Conservation (phyloP, 2,329 filamentous ascomycete genomes). For the Paecilomyces niveus region DNA sequence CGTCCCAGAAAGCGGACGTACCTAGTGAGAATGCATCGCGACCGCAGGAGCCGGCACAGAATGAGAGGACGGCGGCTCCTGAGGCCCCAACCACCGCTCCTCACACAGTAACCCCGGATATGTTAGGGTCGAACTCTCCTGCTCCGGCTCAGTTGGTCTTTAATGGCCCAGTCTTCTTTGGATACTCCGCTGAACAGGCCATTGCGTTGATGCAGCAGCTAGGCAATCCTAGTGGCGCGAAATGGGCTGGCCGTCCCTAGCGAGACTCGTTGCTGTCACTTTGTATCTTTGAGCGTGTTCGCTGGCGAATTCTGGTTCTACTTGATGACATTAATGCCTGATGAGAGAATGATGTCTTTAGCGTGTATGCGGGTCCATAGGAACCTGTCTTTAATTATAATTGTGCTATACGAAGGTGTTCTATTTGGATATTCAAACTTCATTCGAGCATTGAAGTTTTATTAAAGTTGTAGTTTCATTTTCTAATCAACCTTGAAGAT, state of each 20-base stretch:
- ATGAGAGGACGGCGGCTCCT: not conserved
- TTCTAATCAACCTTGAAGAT: too few species aligned
- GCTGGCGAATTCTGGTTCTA: not conserved
- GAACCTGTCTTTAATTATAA: not conserved
- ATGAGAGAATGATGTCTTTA: not conserved
- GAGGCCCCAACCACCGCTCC: not conserved
- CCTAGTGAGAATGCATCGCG: not conserved
- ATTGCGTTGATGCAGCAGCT: slow-evolving; percentile 63
- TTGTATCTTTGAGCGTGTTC: not conserved
- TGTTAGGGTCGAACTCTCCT: slow-evolving; percentile 12
- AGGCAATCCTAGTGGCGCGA: slow-evolving; percentile 10
- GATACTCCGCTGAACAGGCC: slow-evolving; percentile 80
- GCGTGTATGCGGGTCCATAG: not conserved
- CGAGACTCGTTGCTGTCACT: not conserved
- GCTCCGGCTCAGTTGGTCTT: slow-evolving; percentile 67
- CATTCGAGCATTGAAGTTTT: not conserved
- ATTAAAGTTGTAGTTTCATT: not conserved
- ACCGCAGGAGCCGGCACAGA: not conserved
- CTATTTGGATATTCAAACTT: not conserved
- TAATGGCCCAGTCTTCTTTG: slow-evolving; percentile 89
- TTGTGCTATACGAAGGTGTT: not conserved
- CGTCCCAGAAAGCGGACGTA: slow-evolving; percentile 11
- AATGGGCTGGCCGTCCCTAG: not conserved
- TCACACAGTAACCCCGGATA: slow-evolving; percentile 6
- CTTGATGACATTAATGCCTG: not conserved